phyloP scores from a whole-genome alignment of 2,329 filamentous ascomycete genomes.

The Escovopsis sp. region DNA sequence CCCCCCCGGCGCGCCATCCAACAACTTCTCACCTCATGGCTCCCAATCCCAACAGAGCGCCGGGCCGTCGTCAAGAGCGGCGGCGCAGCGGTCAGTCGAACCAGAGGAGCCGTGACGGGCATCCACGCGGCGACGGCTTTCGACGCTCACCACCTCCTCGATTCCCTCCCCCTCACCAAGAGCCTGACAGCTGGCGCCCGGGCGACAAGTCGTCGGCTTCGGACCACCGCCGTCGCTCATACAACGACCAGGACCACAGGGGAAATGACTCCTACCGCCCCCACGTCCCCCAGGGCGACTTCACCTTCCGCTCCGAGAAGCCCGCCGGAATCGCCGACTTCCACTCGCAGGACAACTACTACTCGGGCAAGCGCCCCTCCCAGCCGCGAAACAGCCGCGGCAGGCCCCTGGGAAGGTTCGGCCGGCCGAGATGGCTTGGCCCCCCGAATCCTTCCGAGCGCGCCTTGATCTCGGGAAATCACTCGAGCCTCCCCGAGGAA shows the following conservation, averaged over 20 bases:
- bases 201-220: conserved; percentile 10
- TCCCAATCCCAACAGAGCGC: conserved; percentile 2
- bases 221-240: conserved; percentile 8
- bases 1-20: background rate
- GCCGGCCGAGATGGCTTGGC: conserved; percentile 20
- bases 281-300: conserved; percentile 30
- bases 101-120: conserved; percentile 5
- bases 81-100: conserved; percentile 6
- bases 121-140: conserved; percentile 1
- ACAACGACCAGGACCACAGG: conserved; percentile 11
- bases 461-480: conserved; percentile 31
- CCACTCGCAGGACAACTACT: conserved; percentile 7
- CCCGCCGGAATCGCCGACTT: conserved; percentile 32
- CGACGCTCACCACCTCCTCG: conserved; percentile 4
- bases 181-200: conserved; percentile 18
- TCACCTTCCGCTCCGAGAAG: conserved; percentile 40
- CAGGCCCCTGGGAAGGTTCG: conserved; percentile 11
- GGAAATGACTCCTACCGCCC: conserved; percentile 16
- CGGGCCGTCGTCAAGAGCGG: conserved; percentile 4
- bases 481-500: conserved; percentile 27
- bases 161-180: conserved; percentile 6
- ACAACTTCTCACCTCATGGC: background rate
- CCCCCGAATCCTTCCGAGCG: conserved; percentile 32
- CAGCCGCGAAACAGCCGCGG: conserved; percentile 14
- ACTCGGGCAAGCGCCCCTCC: conserved; percentile 8